Evolutionary conservation across 1,284 basidiomycete genomes (phyloP), one percentile per base, ranked within the genome.

Genomic region (Leccinum idahoense): DNA sequence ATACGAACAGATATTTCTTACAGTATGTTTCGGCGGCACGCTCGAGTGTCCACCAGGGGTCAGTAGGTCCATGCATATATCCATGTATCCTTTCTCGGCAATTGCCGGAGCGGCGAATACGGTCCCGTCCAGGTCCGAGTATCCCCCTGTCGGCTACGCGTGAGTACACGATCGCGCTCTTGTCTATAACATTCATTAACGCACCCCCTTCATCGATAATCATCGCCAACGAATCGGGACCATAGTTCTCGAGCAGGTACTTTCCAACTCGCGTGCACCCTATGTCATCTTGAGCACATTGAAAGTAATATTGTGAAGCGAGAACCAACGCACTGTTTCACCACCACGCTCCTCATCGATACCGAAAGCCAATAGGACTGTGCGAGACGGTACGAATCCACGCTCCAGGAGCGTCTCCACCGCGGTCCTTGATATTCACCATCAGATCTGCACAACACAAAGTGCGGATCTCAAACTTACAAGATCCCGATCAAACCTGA

Each of bases 21-120:
- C 84, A 6, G 83, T 85, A 67, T 85, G 84, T 39, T 74, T 65
- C 35, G 85, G 86, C 15, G 88, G 87, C 10, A 80, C 76, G 59
- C 84, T 87, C 6, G 86, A 87, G 71, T 90, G 89, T 0, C 90
- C 89, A 8, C 89, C 89, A 2, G 81, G 79, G 3, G 86, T 82
- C 23, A 79, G 70, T 14, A 89, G 81, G n/a, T 79, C 76, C 54
- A 89, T 72, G 20, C 79, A 78, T 26, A 85, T 79, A 65, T 88
- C 82, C 51, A 86, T 66, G 67, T 85, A 84, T 0, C 88, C 89
- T 71, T 90, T 90, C 76, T 91, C 88, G 1, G 78, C 81, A 7
- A 88, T 81, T 5, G 78, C 80, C 2, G 85, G 86, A 0, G 76
- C 69, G 4, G 82, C 83, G 61, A 84, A 75, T 18, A 78, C 70